These are phyloP conservation scores for Fusarium equiseti DNA, from an alignment of 2,329 filamentous ascomycete genomes.

Conservation along the genomic window DNA sequence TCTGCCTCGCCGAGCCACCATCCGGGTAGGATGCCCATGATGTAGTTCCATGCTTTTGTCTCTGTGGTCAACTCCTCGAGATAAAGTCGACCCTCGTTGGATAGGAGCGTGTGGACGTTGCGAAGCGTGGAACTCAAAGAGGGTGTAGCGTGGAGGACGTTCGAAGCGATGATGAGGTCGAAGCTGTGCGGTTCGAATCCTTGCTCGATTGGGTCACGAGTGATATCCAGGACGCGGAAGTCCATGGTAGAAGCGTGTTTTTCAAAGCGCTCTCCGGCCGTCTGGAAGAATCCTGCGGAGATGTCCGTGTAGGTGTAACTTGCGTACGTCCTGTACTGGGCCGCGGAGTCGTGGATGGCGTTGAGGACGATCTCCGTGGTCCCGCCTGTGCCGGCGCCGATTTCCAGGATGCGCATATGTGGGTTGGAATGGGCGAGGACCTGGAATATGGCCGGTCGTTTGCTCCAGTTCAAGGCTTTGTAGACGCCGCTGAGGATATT, in stretches of 20 bases:
- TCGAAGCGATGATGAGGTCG: conserved; percentile 50
- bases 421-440: conserved; percentile 28
- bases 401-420: conserved; percentile 31
- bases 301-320: conserved; percentile 50
- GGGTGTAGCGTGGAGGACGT: conserved; percentile 49
- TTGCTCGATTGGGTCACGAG: conserved; percentile 46
- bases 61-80: background rate
- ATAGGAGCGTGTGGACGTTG: conserved; percentile 43
- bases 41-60: conserved; percentile 40
- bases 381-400: conserved; percentile 46
- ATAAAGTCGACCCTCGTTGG: conserved; percentile 7
- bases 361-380: conserved; percentile 49
- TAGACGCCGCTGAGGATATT: conserved; percentile 8
- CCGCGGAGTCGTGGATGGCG: conserved; percentile 17
- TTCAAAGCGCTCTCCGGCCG: conserved; percentile 39
- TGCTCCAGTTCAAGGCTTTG: conserved; percentile 9
- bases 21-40: conserved; percentile 46
- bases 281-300: conserved; percentile 47
- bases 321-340: conserved; percentile 10
- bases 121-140: conserved; percentile 39
- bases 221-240: conserved; percentile 51
- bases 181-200: conserved; percentile 46
- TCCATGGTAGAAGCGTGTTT: conserved; percentile 34
- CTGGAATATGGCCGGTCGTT: conserved; percentile 6
- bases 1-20: conserved; percentile 53